phyloP scores from a whole-genome alignment of 1,284 basidiomycete species.

The Ceratobasidium papillatum region DNA sequence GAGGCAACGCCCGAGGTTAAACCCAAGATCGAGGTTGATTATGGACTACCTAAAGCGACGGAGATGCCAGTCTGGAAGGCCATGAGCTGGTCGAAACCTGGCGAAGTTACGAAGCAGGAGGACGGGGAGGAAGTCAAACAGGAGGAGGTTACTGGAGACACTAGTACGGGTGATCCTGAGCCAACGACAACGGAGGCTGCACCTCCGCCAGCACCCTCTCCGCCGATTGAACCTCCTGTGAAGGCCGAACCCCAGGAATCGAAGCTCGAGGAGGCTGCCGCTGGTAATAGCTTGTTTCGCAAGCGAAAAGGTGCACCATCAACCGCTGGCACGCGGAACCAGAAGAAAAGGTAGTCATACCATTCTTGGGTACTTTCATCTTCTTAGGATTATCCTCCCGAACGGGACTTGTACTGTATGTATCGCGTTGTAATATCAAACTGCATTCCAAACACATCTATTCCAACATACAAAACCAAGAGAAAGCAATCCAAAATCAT shows the following conservation, averaged over 20 bases:
- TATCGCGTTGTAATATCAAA: neutral
- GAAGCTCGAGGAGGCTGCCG: constrained; percentile 2
- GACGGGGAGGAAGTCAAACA: neutral
- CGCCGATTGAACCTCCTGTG: neutral
- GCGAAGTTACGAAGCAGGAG: constrained; percentile 16
- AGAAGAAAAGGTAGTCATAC: constrained; percentile 16
- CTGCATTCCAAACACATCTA: neutral
- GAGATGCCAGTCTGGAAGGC: constrained; percentile 32
- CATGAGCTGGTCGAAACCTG: constrained; percentile 28
- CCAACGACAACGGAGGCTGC: neutral
- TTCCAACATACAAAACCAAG: neutral
- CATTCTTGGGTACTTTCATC: no score
- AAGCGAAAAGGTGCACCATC: constrained; percentile 35
- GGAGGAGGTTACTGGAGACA: neutral
- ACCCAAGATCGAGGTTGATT: constrained; percentile 22
- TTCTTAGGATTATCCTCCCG: neutral
- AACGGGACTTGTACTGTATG: constrained; percentile 1
- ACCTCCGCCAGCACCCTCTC: neutral
- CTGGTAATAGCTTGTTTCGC: constrained; percentile 16
- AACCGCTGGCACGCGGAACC: constrained; percentile 21
- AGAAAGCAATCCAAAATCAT: constrained; percentile 9
- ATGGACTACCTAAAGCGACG: constrained; percentile 31
- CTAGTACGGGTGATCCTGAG: neutral
- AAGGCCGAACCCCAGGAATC: constrained; percentile 20
- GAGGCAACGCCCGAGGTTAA: neutral